Evolutionary conservation across 2,329 filamentous ascomycete species (phyloP).

Genomic region (Venturia aucupariae): DNA sequence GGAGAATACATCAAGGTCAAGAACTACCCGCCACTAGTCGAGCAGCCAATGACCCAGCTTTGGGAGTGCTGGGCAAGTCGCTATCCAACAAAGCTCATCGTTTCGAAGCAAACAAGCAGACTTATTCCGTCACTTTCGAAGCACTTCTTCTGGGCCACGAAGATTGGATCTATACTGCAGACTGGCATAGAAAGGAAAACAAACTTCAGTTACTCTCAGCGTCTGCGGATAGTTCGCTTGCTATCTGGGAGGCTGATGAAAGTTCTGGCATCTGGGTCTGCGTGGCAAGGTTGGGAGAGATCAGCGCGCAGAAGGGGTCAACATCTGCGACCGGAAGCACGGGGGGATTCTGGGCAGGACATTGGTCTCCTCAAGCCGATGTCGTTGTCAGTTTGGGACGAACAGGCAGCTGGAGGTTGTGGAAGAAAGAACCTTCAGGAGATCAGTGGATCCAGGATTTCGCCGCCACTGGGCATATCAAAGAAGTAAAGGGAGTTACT

Average conservation of each 20-base stretch:
- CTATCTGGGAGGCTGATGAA: conserved; percentile 82
- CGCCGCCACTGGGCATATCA: conserved; percentile 75
- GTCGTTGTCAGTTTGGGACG: conserved; percentile 75
- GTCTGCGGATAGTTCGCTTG: conserved; percentile 89
- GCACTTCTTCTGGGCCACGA: conserved; percentile 90
- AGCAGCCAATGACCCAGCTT: conserved; percentile 45
- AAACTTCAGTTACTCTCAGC: conserved; percentile 71
- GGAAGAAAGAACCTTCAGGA: conserved; percentile 53
- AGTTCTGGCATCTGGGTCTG: conserved; percentile 88
- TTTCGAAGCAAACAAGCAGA: conserved; percentile 51
- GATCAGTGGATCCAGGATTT: conserved; percentile 69
- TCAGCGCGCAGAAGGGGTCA: conserved; percentile 88
- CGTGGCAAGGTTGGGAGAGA: conserved; percentile 76
- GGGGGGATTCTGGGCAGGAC: conserved; percentile 90
- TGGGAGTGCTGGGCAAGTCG: conserved; percentile 57
- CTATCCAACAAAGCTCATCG: conserved; percentile 84
- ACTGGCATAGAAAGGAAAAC: conserved; percentile 53
- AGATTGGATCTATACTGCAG: conserved; percentile 92
- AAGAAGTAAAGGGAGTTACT: conserved; percentile 68
- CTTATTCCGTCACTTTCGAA: conserved; percentile 83
- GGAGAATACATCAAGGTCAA: conserved; percentile 69
- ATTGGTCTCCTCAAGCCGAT: conserved; percentile 74
- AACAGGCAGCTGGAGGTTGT: conserved; percentile 87
- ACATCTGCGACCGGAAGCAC: conserved; percentile 94
- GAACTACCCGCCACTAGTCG: conserved; percentile 50